Evolutionary conservation across 164 flowering plant genomes (phyloP), one percentile per base, ranked within the genome.

Genomic region (Piper longum): DNA sequence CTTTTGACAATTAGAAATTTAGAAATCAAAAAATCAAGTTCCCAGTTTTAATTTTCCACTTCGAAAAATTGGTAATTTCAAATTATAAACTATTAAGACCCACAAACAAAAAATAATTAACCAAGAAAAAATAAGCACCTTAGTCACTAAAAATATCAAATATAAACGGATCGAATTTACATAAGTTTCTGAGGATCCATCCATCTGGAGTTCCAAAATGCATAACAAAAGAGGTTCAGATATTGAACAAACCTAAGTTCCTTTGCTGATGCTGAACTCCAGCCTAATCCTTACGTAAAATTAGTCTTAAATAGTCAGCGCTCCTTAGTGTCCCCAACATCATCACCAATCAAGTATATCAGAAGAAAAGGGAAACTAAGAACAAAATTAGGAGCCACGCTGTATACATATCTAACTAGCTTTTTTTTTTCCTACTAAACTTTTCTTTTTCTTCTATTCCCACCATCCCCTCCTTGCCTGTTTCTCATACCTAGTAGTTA

Each of bases 211-310:
- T 70, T 72, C 82, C 78, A 78, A 81, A 83, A 81, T 69, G 77
- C 69, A 83, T 69, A 76, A 82, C 80, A 76, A 74, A 56, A 51
- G 75, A 74, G 55, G 62, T 41, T 9, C 11, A 42, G 36, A 43
- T 19, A 6, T 16, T 4, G 36, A 64, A 3, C 6, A 4, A 43
- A 43, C 58, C 60, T 26, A 11, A 17, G 54, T 60, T 69, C 75
- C 68, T 62, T 44, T 73, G 83, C 87, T 75, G 76, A 71, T 72
- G 73, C 66, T 59, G 80, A 73, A 79, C 86, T 76, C 70, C 78
- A 73, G 78, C 62, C 61, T 57, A 71, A 78, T 62, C 79, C 76
- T 67, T 51, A 62, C 42, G 64, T 57, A 66, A 57, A 62, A 54
- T 5, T 48, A 48, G 52, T 48, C 12, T 48, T 26, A 26, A 1